Evolutionary conservation across 345 rosid genomes (phyloP), one percentile per base, ranked within the genome.

Genomic region (Acer yangbiense): DNA sequence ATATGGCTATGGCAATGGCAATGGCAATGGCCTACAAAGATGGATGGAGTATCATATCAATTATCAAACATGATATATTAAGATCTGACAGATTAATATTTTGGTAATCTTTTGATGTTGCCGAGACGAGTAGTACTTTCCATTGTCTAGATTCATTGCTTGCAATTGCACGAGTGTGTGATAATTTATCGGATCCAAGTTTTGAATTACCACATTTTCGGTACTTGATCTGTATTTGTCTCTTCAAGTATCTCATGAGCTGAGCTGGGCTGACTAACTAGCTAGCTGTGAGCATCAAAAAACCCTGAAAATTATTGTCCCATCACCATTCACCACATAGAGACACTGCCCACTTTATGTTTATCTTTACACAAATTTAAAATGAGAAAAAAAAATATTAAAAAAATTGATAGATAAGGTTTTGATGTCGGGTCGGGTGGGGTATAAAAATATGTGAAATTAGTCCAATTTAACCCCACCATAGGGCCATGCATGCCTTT

Each of bases 401-500:
- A 54, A 17, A 54, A 54, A 54, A 60, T 60, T 60, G 8, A 7
- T n/a, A 66, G 88, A 78, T 82, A 78, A 83, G 86, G 72, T 69
- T 78, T 77, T 43, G 17, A 8, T 68, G 65, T 63, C 48, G 16
- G 79, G 65, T 63, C 48, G 16, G 79, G 82, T 72, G 44, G 74
- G 84, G 78, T 63, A 46, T 54, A 65, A 35, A 66, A 73, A 78
- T 83, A 69, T 77, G 83, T 86, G 88, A 83, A 74, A 72, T 58
- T 79, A 79, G 72, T 71, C 81, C 77, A 81, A 76, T 76, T 61
- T n/a, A 74, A 70, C 84, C 88, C 86, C 83, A 83, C 88, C 9
- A 8, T n/a, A 58, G 75, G 74, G 76, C 44, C 79, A 35, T 35
- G 6, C 55, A 20, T 58, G 39, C 44, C 79, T 72, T 81, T 78